A percentile compares a stretch with the other conserved stretches of the same genome.
phyloP scores from a whole-genome alignment of 1,139 yeast genomes.

The Magnusiomyces clavatus region DNA sequence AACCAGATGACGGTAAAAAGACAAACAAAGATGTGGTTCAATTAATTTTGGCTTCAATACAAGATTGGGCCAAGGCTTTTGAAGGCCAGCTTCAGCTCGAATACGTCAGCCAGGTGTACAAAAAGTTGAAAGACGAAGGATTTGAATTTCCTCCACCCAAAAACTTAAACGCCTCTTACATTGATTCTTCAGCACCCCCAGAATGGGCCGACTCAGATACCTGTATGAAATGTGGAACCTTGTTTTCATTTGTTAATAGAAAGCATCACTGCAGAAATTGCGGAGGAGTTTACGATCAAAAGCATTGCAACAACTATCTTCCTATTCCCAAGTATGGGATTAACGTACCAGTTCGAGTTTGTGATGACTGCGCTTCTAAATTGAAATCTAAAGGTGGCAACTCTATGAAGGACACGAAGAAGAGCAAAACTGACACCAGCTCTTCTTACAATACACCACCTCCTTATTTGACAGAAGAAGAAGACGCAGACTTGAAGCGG shows the following conservation, averaged over 20 bases:
- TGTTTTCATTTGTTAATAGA: constrained; percentile 75
- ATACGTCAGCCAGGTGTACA: constrained; percentile 58
- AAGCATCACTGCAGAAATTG: constrained; percentile 97
- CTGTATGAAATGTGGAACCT: constrained; percentile 86
- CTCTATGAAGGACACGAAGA: constrained; percentile 48
- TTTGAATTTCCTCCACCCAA: constrained; percentile 50
- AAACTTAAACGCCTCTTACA: constrained; percentile 45
- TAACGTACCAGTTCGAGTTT: constrained; percentile 81
- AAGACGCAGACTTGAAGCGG: constrained; percentile 67
- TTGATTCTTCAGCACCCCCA: constrained; percentile 91
- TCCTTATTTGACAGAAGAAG: constrained; percentile 34
- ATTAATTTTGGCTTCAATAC: constrained; percentile 55
- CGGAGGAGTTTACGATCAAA: constrained; percentile 89
- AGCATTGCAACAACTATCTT: constrained; percentile 62
- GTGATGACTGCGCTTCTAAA: constrained; percentile 78
- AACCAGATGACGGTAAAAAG: constrained; percentile 23
- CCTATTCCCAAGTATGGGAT: constrained; percentile 83
- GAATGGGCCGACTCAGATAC: constrained; percentile 96
- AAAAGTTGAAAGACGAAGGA: constrained; percentile 51
- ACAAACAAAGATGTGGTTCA: constrained; percentile 51
- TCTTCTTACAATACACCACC: constrained; percentile 1
- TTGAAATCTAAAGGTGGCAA: constrained; percentile 39
- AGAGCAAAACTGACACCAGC: not conserved
- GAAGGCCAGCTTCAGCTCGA: constrained; percentile 58
- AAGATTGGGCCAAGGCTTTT: constrained; percentile 72